Evolutionary conservation across 129 eudicot species (phyloP), one percentile per base, ranked within the genome.

Genomic region (Chrysanthemum makinoi): DNA sequence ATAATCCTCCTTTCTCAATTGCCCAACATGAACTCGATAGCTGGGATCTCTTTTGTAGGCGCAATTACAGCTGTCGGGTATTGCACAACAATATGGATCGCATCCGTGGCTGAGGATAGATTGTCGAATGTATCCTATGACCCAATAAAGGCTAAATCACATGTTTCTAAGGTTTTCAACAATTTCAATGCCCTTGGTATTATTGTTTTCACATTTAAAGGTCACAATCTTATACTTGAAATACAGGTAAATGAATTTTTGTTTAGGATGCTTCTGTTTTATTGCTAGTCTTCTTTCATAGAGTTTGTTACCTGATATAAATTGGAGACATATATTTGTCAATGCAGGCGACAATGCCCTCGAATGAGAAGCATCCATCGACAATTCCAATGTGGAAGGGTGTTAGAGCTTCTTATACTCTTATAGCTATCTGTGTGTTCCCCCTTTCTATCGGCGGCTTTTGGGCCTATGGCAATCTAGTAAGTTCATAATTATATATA

Each of bases 371-470:
- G 71, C 91, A 81, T 56, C 95, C 96, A 6, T 87, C 96, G 15
- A 65, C 81, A n/a, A 76, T 87, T 51, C 88, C 96, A 55, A 87
- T 90, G 96, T 87, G 95, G 96, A 90, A 70, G 65, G 96, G 94
- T n/a, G 95, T 87, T 12, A 80, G 74, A 64, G 72, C 46, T 30
- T 80, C 96, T 2, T 90, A 90, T 56, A 6, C 71, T 10, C 64
- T 90, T 47, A 80, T 90, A 44, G 91, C 88, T 19, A 19, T 72
- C 79, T 89, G 94, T 68, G 74, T 89, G 43, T 89, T 82, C 77
- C 93, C 96, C 61, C 79, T 86, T 22, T 86, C 96, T 35, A 84
- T 90, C 19, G 87, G 80, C 52, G 96, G 96, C 47, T 90, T 80
- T 68, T 90, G 96, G 96, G 90, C 91, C 2, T 90, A 90, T 60